Conservation (phyloP, 352 stramenopile genomes). For the Globisporangium viniferum region DNA sequence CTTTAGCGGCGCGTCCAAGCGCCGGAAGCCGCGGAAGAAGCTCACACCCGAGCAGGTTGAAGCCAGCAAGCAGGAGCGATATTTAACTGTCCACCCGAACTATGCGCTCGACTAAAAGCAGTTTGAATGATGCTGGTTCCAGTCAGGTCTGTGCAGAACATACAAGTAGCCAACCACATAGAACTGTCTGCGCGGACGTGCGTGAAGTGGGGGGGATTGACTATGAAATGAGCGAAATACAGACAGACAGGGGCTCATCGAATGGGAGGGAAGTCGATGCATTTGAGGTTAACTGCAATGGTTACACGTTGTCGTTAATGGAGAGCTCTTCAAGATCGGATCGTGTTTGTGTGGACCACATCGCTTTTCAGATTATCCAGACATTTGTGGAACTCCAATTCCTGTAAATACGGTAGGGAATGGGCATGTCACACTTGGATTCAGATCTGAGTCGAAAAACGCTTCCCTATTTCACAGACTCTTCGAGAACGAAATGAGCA, state of each 20-base stretch:
- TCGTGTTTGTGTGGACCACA: not conserved
- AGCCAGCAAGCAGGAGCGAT: slow-evolving; percentile 58
- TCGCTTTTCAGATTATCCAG: not conserved
- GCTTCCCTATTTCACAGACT: not conserved
- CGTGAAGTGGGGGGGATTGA: too few species aligned
- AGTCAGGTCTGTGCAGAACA: not conserved
- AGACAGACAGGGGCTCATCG: too few species aligned
- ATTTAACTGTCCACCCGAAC: slow-evolving; percentile 80
- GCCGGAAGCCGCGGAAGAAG: slow-evolving; percentile 17
- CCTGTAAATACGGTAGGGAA: not conserved
- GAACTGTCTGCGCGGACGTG: too few species aligned
- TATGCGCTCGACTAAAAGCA: slow-evolving; percentile 61
- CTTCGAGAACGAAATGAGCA: not conserved
- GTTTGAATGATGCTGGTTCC: not conserved
- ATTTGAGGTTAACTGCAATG: not conserved
- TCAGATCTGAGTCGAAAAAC: not conserved
- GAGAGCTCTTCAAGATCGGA: not conserved
- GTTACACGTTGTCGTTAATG: not conserved
- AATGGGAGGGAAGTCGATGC: too few species aligned
- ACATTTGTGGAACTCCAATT: not conserved
- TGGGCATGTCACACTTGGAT: not conserved
- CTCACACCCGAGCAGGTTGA: slow-evolving; percentile 47
- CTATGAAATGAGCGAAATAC: too few species aligned
- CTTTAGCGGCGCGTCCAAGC: not conserved
- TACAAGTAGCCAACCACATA: not conserved